These are phyloP conservation scores for Tetradesmus lagerheimii DNA, from an alignment of 139 green algal genomes.

Conservation along the genomic window DNA sequence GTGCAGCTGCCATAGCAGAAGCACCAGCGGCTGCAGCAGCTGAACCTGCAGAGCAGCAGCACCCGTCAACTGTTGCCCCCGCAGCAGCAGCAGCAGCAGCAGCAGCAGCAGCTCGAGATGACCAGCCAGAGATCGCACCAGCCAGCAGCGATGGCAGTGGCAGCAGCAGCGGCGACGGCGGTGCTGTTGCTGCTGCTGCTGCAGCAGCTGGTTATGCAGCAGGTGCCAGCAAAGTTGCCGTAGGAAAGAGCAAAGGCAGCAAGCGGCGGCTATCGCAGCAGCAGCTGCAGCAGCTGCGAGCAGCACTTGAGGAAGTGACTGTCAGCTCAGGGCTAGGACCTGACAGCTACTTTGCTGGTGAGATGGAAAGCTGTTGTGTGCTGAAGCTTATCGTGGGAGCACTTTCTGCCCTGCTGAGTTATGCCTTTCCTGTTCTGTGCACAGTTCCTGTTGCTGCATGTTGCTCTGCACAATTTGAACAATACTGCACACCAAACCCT, in stretches of 20 bases:
- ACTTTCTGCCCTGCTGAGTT: too few relatives aligned
- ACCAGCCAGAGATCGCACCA: background rate
- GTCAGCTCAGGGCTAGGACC: background rate
- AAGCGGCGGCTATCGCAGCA: background rate
- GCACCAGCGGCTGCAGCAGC: background rate
- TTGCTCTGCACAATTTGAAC: too few relatives aligned
- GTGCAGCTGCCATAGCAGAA: too few relatives aligned
- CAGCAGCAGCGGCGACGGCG: background rate
- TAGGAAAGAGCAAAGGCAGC: background rate
- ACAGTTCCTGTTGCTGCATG: too few relatives aligned
- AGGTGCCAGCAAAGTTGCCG: background rate
- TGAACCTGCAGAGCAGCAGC: slow-evolving; percentile 1
- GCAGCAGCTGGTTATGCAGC: background rate
- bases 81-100: slow-evolving; percentile 29
- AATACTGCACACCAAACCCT: too few relatives aligned
- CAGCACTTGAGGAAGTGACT: background rate
- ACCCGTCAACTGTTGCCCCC: background rate
- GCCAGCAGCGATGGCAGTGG: background rate
- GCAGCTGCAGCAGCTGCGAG: slow-evolving; percentile 28
- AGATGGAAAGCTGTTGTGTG: too few relatives aligned
- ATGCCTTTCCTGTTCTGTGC: too few relatives aligned
- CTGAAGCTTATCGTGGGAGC: too few relatives aligned
- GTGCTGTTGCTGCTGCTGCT: background rate
- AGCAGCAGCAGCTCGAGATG: background rate
- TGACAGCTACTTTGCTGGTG: slow-evolving; percentile 8